phyloP scores from a whole-genome alignment of 176 grass and related monocot genomes.

The Saccharum spontaneum region DNA sequence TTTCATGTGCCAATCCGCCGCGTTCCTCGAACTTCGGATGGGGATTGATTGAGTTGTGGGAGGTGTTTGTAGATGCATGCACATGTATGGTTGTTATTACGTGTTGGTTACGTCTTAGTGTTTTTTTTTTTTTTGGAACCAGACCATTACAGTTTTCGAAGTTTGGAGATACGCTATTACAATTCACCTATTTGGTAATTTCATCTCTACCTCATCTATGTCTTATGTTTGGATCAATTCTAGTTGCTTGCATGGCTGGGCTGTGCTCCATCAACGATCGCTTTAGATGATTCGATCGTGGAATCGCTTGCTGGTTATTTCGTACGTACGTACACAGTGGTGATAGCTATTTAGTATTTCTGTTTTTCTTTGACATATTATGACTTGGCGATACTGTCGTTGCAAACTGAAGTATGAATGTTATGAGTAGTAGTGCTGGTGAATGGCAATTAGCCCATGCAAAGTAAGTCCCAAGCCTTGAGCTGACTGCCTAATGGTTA shows the following conservation, averaged over 20 bases:
- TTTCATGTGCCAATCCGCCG: background rate
- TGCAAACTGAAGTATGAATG: background rate
- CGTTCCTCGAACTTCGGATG: background rate
- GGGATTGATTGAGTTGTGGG: background rate
- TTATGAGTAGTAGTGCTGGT: background rate
- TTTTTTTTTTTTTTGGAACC: too few species aligned
- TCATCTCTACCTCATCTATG: too few species aligned
- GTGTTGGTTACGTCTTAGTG: conserved; percentile 1
- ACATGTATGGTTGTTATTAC: conserved; percentile 29
- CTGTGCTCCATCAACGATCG: background rate
- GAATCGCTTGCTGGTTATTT: background rate
- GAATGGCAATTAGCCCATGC: conserved; percentile 21
- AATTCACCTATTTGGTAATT: too few species aligned
- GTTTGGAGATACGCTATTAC: too few species aligned
- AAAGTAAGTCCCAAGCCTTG: background rate
- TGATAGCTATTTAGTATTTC: background rate
- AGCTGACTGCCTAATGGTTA: background rate
- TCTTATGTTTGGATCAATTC: background rate
- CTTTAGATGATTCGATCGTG: background rate
- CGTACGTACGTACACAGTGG: background rate
- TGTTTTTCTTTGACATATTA: background rate
- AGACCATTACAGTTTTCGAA: too few species aligned
- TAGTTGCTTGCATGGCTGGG: conserved; percentile 19
- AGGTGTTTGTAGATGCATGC: background rate
- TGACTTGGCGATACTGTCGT: background rate